Evolutionary conservation across 2,329 filamentous ascomycete genomes (phyloP), one percentile per base, ranked within the genome.

Genomic region (Diaporthe vaccinii): DNA sequence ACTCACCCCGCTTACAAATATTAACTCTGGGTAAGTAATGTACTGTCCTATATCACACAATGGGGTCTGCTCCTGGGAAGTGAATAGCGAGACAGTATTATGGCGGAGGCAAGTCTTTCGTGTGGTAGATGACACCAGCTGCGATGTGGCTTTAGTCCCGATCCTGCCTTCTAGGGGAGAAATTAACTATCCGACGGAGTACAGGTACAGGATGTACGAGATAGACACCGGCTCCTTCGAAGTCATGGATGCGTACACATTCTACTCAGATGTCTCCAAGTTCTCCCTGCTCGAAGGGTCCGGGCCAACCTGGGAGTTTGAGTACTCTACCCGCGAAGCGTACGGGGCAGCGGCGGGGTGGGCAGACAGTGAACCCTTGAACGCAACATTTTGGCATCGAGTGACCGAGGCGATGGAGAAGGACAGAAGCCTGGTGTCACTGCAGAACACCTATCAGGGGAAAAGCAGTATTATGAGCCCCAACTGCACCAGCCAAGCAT

Each of bases 301-400:
- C 8, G 82, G 82, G 0, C 85, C 85, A 0, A 77, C 80, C 14
- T 88, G 86, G 84, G 70, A 81, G 39, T 81, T 83, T 7, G 85
- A 86, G 76, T 87, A 87, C 79, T 86, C 84, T 2, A 86, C 84
- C 4, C 85, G 85, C 25, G 82, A 81, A 39, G 81, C 81, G 28
- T 87, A 87, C 73, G 86, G 85, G 12, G 67, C 81, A 6, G 79
- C 80, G 3, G 80, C 85, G 15, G 79, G 78, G 17, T 84, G 85
- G 74, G 82, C 83, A 0, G 89, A 89, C 77, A 79, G 84, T 59
- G 88, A 86, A 0, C 89, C 89, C 4, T 80, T 91, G 51, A 91
- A 91, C 76, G 89, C 88, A 0, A 91, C 88, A 0, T 91, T 91
- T 80, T 91, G 89, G 90, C 89, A 91, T 75, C 81, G 81, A 17